Base-by-base conservation (phyloP, 805 yeast genomes). In the Priceomyces carsonii region DNA sequence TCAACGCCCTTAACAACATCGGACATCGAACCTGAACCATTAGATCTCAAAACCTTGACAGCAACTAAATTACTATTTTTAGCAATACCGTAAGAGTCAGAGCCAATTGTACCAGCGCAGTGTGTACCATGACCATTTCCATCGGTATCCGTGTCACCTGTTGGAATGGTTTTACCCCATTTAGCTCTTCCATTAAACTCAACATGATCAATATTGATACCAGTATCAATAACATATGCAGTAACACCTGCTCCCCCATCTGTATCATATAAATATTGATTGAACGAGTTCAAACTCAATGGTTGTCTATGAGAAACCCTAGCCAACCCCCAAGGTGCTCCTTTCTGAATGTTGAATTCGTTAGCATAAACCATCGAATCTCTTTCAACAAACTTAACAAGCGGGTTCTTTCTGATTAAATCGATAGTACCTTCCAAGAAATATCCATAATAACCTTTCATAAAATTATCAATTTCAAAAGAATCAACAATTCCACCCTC, bases 101-200 rank as follows among this genome's bases (percentile, higher is more conserved):
- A 84, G 33, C 82, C 96, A 51, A 90, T 86, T 22, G 95, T 88
- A 64, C 96, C 97, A n/a, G 96, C 95, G 68, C 95, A 87, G 56
- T 89, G 97, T 29, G 96, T 87, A 54, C 97, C 97, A 63, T 89
- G 97, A 33, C 96, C 97, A 52, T 86, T 85, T 35, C 88, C 93
- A 59, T 90, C 96, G 28, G 71, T 53, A 47, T 82, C 88, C 35
- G 73, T 73, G 49, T 80, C 87, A 51, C 81, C 82, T 34, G 61
- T 50, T 47, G 95, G 95, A 47, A 86, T 71, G 39, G 95, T 86
- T 33, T 80, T 73, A 48, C 95, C 95, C 95, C 95, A 86, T 25
- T 58, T 57, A 29, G 95, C 95, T 66, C 96, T 79, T 30, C 90
- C 90, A 8, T 68, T 82, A 53, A 89, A 89, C 53, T 88, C 93